Conservation (phyloP, 495 filamentous ascomycete species). For the Hypomontagnella monticulosa region DNA sequence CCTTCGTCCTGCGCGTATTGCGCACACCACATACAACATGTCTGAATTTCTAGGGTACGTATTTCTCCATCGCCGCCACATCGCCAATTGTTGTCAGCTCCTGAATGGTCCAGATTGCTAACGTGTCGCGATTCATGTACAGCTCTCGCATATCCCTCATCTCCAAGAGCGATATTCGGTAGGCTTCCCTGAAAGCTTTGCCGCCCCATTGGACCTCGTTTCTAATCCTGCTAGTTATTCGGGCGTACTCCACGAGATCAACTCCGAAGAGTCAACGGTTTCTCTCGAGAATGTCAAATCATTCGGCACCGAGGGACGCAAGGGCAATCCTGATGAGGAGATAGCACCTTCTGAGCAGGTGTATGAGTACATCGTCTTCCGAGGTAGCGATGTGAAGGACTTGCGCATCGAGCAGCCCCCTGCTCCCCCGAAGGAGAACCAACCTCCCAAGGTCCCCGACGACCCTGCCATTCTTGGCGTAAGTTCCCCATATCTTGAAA, state of each 20-base stretch:
- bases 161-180: conserved; percentile 97
- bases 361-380: conserved; percentile 99
- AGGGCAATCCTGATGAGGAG: conserved; percentile 78
- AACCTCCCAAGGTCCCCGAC: conserved; percentile 82
- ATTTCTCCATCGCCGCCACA: conserved; percentile 4
- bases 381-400: conserved; percentile 98
- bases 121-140: conserved; percentile 24
- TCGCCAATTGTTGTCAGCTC: conserved; percentile 3
- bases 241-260: conserved; percentile 96
- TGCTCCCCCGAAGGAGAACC: conserved; percentile 69
- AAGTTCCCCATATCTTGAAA: conserved; percentile 60
- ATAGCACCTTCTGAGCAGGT: conserved; percentile 81
- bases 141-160: conserved; percentile 88
- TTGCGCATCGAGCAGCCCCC: conserved; percentile 86
- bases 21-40: conserved; percentile 48
- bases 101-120: conserved; percentile 33
- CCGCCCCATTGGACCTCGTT: conserved; percentile 41
- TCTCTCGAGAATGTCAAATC: conserved; percentile 94
- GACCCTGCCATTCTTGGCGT: conserved; percentile 98
- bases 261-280: conserved; percentile 94
- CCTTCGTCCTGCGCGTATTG: conserved; percentile 37
- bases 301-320: conserved; percentile 91
- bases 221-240: conserved; percentile 74
- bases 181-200: conserved; percentile 43
- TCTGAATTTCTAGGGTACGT: conserved; percentile 64